Evolutionary conservation across 106 monocot species (phyloP).

Genomic region (Gastrodia elata): DNA sequence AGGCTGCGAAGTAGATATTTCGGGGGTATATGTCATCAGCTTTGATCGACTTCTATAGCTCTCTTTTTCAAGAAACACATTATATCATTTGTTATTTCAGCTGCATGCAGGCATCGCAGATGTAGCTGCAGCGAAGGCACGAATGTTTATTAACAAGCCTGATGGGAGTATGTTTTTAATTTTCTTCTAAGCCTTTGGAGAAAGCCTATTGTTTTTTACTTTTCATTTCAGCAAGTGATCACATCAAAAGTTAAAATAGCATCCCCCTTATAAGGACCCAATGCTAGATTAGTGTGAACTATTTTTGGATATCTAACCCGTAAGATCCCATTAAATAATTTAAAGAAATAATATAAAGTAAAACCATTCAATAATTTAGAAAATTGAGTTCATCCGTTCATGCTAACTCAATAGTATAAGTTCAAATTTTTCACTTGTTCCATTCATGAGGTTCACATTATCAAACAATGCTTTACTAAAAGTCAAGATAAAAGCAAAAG

Average conservation of each 20-base stretch:
- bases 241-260: background rate
- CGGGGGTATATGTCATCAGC: constrained; percentile 35
- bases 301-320: no score
- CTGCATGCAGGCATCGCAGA: constrained; percentile 83
- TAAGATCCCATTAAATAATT: no score
- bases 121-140: constrained; percentile 87
- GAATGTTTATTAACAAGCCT: constrained; percentile 89
- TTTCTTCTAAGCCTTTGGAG: constrained; percentile 1
- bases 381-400: no score
- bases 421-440: no score
- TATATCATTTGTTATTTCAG: constrained; percentile 31
- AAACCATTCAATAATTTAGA: no score
- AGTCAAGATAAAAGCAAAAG: no score
- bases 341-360: no score
- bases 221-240: background rate
- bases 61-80: constrained; percentile 6
- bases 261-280: no score
- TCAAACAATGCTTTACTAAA: no score
- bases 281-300: no score
- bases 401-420: no score
- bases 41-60: background rate
- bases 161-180: constrained; percentile 56
- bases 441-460: no score
- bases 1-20: constrained; percentile 63
- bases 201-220: background rate